Evolutionary conservation across 2,329 filamentous ascomycete genomes (phyloP).

Genomic region (Microcyclosporella mali): DNA sequence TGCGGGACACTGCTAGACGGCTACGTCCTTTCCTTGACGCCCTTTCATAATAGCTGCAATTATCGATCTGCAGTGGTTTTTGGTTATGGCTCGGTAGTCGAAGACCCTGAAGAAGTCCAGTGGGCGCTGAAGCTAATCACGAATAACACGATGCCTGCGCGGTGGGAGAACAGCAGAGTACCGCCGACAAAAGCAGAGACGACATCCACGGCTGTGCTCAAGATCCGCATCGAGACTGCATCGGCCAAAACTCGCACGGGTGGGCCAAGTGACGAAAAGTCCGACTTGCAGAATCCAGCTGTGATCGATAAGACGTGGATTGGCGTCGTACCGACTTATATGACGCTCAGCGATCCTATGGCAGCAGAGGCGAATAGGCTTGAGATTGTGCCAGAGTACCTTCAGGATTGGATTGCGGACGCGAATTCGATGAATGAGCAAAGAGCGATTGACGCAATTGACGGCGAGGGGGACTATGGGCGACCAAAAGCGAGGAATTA

Average conservation of each 20-base stretch:
- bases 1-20: conserved; percentile 72
- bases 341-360: conserved; percentile 58
- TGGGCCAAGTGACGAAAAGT: conserved; percentile 55
- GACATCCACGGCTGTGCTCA: conserved; percentile 66
- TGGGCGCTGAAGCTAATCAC: conserved; percentile 77
- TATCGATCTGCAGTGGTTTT: conserved; percentile 77
- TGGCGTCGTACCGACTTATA: conserved; percentile 59
- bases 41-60: conserved; percentile 74
- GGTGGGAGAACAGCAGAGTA: conserved; percentile 63
- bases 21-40: conserved; percentile 70
- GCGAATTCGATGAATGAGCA: conserved; percentile 39
- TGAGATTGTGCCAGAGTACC: conserved; percentile 54
- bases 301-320: conserved; percentile 51
- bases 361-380: conserved; percentile 55
- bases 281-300: conserved; percentile 47
- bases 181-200: conserved; percentile 70
- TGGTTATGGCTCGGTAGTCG: conserved; percentile 64
- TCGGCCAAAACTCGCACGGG: conserved; percentile 70
- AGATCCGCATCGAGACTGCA: conserved; percentile 61
- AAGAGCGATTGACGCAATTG: conserved; percentile 29
- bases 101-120: conserved; percentile 66
- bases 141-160: conserved; percentile 60
- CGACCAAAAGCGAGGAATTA: conserved; percentile 4
- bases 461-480: conserved; percentile 15
- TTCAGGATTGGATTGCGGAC: conserved; percentile 48